phyloP scores from a whole-genome alignment of 176 grass and related monocot species.

The Rhynchospora tenuis region DNA sequence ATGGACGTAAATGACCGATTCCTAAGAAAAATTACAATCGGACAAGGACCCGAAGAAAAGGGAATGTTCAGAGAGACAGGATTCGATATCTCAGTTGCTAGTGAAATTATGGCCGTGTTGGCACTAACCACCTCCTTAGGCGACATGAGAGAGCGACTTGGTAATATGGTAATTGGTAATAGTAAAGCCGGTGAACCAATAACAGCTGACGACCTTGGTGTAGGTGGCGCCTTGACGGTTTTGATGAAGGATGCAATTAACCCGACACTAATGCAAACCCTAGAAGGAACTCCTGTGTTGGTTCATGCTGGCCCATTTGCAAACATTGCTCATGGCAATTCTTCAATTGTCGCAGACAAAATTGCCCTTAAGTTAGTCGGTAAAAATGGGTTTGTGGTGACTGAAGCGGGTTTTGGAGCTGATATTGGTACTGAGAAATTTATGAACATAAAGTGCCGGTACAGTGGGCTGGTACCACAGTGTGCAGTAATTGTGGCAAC shows the following conservation, averaged over 20 bases:
- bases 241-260: conserved; percentile 99
- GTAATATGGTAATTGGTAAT: conserved; percentile 95
- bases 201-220: conserved; percentile 85
- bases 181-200: conserved; percentile 84
- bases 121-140: conserved; percentile 88
- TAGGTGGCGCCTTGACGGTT: conserved; percentile 91
- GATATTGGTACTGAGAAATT: conserved; percentile 99
- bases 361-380: conserved; percentile 93
- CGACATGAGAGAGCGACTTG: conserved; percentile 98
- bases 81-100: conserved; percentile 96
- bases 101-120: conserved; percentile 98
- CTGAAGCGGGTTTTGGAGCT: conserved; percentile 96
- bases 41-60: conserved; percentile 93
- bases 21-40: conserved; percentile 83
- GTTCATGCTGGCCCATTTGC: conserved; percentile 98
- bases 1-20: conserved; percentile 98
- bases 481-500: conserved; percentile 95
- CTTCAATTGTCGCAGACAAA: conserved; percentile 95
- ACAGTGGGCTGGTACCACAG: conserved; percentile 88
- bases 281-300: conserved; percentile 90
- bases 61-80: conserved; percentile 94
- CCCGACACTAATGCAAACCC: conserved; percentile 94
- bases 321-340: conserved; percentile 99
- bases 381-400: conserved; percentile 90
- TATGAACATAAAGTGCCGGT: conserved; percentile 98